Evolutionary conservation across 306 rosid species (phyloP).

Genomic region (Lotus japonicus): DNA sequence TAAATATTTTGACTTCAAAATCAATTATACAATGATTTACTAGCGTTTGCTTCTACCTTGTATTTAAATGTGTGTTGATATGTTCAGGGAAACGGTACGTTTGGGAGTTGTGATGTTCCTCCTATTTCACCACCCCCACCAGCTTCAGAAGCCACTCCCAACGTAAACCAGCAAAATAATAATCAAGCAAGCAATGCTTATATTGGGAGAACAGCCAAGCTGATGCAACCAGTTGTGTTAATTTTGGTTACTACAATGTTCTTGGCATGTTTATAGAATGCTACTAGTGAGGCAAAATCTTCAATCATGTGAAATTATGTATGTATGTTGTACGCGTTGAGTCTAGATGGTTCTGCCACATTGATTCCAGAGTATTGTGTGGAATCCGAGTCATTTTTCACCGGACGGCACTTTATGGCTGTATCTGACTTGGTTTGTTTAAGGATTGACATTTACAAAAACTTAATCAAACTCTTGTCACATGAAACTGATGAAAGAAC

Average conservation of each 20-base stretch:
- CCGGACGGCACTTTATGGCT: conserved; percentile 8
- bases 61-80: not conserved
- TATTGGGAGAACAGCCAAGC: conserved; percentile 23
- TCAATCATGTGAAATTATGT: conserved; percentile 21
- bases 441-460: not conserved
- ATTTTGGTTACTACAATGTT: conserved; percentile 29
- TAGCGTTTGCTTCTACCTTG: too few relatives aligned
- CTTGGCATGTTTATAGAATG: conserved; percentile 32
- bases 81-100: conserved; percentile 51
- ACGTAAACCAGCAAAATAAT: conserved; percentile 3
- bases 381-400: conserved; percentile 24
- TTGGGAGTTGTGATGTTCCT: conserved; percentile 76
- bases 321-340: conserved; percentile 13
- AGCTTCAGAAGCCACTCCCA: conserved; percentile 26
- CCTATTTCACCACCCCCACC: conserved; percentile 91
- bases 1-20: too few relatives aligned
- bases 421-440: conserved; percentile 17
- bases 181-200: conserved; percentile 24
- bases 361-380: conserved; percentile 18
- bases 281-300: conserved; percentile 10
- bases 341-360: conserved; percentile 18
- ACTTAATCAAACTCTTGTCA: not conserved
- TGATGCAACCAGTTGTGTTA: conserved; percentile 37
- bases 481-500: not conserved
- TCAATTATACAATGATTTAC: too few relatives aligned